Percentiles rank a stretch among this genome's conserved stretches.
phyloP scores from a whole-genome alignment of 78 protist species.

The Chrysochromulina tobinii region DNA sequence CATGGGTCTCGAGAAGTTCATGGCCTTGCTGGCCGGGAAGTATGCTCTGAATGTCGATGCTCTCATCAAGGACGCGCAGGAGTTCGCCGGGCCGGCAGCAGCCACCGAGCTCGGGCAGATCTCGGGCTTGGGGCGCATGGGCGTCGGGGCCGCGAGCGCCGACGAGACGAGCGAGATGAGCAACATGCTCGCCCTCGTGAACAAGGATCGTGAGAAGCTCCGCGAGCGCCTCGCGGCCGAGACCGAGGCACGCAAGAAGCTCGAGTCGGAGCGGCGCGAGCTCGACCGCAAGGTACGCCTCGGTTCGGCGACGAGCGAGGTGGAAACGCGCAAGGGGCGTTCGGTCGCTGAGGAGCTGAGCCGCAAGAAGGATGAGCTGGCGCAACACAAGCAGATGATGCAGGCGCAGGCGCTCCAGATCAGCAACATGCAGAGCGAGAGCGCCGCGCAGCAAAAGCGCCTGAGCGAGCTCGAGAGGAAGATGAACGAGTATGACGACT shows the following conservation, averaged over 20 bases:
- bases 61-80: background rate
- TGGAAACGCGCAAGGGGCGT: background rate
- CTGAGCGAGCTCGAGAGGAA: background rate
- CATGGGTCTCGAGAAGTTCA: background rate
- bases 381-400: background rate
- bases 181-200: background rate
- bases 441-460: background rate
- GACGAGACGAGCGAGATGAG: background rate
- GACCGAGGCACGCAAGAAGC: background rate
- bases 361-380: background rate
- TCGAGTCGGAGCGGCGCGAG: background rate
- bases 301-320: background rate
- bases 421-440: background rate
- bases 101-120: background rate
- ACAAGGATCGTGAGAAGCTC: slow-evolving; percentile 3
- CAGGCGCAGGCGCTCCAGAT: background rate
- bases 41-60: background rate
- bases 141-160: no score
- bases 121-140: background rate
- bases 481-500: background rate
- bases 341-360: background rate
- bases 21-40: no score
- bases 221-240: background rate
- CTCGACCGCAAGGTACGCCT: background rate
- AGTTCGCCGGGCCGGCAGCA: background rate